Evolutionary conservation across 1,284 basidiomycete species (phyloP).

Genomic region (Moesziomyces parantarcticus): DNA sequence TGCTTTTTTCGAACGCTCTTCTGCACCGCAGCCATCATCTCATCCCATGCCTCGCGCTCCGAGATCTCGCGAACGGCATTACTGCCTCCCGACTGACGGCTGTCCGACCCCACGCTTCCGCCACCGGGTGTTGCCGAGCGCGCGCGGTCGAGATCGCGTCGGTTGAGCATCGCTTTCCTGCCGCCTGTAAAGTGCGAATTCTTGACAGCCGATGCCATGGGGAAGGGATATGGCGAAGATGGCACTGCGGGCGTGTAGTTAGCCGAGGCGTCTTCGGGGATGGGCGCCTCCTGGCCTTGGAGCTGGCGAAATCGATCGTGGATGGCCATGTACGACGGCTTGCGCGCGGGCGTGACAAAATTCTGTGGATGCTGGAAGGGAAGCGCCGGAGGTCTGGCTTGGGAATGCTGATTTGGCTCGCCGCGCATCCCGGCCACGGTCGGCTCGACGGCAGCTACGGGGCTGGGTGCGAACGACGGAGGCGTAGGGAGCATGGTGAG

Average conservation of each 20-base stretch:
- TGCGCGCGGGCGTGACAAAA: slow-evolving; percentile 60
- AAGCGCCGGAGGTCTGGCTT: slow-evolving; percentile 5
- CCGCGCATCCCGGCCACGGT: neutral
- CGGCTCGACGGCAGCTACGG: slow-evolving; percentile 3
- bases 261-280: slow-evolving; percentile 29
- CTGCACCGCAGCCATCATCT: slow-evolving; percentile 63
- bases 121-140: slow-evolving; percentile 46
- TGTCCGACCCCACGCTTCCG: slow-evolving; percentile 62
- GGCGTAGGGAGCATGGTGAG: slow-evolving; percentile 36
- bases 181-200: slow-evolving; percentile 31
- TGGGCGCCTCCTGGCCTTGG: slow-evolving; percentile 35
- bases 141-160: slow-evolving; percentile 53
- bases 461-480: slow-evolving; percentile 46
- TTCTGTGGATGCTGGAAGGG: slow-evolving; percentile 21
- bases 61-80: slow-evolving; percentile 64
- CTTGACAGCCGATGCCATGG: slow-evolving; percentile 38
- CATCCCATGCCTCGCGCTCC: slow-evolving; percentile 64
- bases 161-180: slow-evolving; percentile 30
- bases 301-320: slow-evolving; percentile 47
- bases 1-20: slow-evolving; percentile 62
- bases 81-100: slow-evolving; percentile 64
- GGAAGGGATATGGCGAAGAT: slow-evolving; percentile 64
- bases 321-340: slow-evolving; percentile 45
- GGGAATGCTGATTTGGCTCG: neutral
- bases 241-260: slow-evolving; percentile 45